Conservation (phyloP, 768 basidiomycete genomes). For the Dacryopinax spathularia region DNA sequence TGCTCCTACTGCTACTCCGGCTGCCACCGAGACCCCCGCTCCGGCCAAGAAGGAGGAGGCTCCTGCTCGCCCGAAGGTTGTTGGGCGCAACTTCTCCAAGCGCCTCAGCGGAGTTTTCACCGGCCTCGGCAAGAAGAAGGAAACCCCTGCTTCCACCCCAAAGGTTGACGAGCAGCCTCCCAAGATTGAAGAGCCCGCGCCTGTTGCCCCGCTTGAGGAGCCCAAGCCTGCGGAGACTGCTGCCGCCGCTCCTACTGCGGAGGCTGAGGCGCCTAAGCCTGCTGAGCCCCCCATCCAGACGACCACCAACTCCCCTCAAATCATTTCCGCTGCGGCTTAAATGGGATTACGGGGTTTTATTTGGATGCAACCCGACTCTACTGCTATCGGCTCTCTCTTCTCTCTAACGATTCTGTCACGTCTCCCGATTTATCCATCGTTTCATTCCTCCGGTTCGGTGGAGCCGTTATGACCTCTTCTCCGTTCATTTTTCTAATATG, state of each 20-base stretch:
- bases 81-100: slow-evolving; percentile 7
- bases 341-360: neutral
- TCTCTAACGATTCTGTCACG: slow-evolving; percentile 4
- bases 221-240: slow-evolving; percentile 39
- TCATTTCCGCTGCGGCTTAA: slow-evolving; percentile 73
- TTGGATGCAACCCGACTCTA: neutral
- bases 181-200: slow-evolving; percentile 68
- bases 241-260: slow-evolving; percentile 23
- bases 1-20: slow-evolving; percentile 13
- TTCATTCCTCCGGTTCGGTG: neutral
- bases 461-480: slow-evolving; percentile 25
- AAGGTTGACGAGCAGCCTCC: slow-evolving; percentile 86
- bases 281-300: slow-evolving; percentile 27
- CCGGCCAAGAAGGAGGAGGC: slow-evolving; percentile 24
- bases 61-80: slow-evolving; percentile 19
- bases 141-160: slow-evolving; percentile 40
- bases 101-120: neutral
- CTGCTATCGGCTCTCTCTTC: slow-evolving; percentile 9
- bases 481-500: slow-evolving; percentile 39
- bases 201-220: slow-evolving; percentile 73
- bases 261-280: slow-evolving; percentile 22
- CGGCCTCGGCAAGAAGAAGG: slow-evolving; percentile 1
- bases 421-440: slow-evolving; percentile 2
- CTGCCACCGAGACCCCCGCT: slow-evolving; percentile 30
- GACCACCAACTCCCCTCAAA: slow-evolving; percentile 44